These are phyloP conservation scores for Xylaria sp. DNA, from an alignment of 2,329 filamentous ascomycete species.

Conservation along the genomic window DNA sequence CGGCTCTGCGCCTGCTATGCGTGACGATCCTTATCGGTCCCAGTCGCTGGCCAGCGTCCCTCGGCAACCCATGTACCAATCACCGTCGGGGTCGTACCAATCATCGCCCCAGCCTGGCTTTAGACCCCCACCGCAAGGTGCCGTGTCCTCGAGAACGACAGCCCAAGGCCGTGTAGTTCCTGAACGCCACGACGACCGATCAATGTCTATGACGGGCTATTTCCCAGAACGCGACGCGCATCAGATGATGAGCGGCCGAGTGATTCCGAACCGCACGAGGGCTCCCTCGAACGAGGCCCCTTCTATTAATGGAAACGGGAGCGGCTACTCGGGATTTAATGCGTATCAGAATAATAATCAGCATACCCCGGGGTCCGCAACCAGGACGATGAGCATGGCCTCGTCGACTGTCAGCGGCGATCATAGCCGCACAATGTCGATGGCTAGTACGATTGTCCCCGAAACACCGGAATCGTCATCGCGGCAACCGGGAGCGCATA, in stretches of 20 bases:
- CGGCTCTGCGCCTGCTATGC: slow-evolving; percentile 70
- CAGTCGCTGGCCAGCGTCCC: slow-evolving; percentile 83
- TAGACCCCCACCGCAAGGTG: slow-evolving; percentile 75
- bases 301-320: slow-evolving; percentile 36
- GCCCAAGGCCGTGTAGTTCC: slow-evolving; percentile 90
- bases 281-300: slow-evolving; percentile 49
- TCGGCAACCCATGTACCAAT: slow-evolving; percentile 73
- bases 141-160: slow-evolving; percentile 73
- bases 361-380: slow-evolving; percentile 56
- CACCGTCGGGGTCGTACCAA: slow-evolving; percentile 61
- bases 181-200: slow-evolving; percentile 86
- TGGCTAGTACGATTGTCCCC: slow-evolving; percentile 82
- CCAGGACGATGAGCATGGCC: slow-evolving; percentile 63
- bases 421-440: slow-evolving; percentile 77
- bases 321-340: slow-evolving; percentile 35
- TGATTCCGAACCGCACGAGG: slow-evolving; percentile 74
- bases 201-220: slow-evolving; percentile 94
- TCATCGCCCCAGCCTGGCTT: slow-evolving; percentile 71
- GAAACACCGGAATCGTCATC: slow-evolving; percentile 59
- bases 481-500: slow-evolving; percentile 54
- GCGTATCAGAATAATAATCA: slow-evolving; percentile 46
- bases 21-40: slow-evolving; percentile 86
- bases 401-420: slow-evolving; percentile 54
- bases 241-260: slow-evolving; percentile 90
- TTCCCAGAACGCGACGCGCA: slow-evolving; percentile 76